Evolutionary conservation across 2,329 filamentous ascomycete species (phyloP).

Genomic region (Zalaria sp.): DNA sequence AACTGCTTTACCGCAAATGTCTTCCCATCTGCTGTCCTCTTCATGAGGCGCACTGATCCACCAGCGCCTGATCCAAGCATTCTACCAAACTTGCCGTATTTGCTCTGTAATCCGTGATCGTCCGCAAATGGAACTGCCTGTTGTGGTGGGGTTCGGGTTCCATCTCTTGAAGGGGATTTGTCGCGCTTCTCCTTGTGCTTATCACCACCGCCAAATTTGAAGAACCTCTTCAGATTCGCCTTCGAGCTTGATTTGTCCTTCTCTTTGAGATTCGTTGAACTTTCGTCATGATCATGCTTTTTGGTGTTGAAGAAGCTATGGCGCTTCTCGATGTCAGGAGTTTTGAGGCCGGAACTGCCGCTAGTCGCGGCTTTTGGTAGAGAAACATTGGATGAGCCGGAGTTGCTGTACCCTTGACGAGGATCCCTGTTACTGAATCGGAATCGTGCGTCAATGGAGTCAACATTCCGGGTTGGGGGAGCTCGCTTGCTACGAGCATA

Average conservation of each 20-base stretch:
- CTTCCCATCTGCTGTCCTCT: constrained; percentile 77
- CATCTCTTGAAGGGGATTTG: constrained; percentile 13
- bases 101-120: constrained; percentile 77
- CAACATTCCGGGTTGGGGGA: constrained; percentile 50
- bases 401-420: constrained; percentile 32
- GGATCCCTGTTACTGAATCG: constrained; percentile 69
- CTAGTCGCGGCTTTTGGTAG: constrained; percentile 8
- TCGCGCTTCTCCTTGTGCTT: constrained; percentile 41
- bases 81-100: constrained; percentile 91
- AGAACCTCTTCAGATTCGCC: constrained; percentile 92
- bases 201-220: constrained; percentile 56
- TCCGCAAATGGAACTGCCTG: constrained; percentile 66
- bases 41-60: constrained; percentile 88
- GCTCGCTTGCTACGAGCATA: constrained; percentile 72
- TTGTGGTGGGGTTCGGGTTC: constrained; percentile 22
- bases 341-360: constrained; percentile 2
- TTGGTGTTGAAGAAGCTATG: constrained; percentile 37
- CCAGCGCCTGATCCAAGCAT: constrained; percentile 89
- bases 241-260: constrained; percentile 53
- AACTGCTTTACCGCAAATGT: constrained; percentile 99
- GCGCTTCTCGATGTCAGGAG: constrained; percentile 29
- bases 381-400: constrained; percentile 6
- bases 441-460: constrained; percentile 65
- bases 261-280: constrained; percentile 18
- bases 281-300: constrained; percentile 38